These are phyloP conservation scores for Acarospora socialis DNA, from an alignment of 2,329 filamentous ascomycete species.

Conservation along the genomic window DNA sequence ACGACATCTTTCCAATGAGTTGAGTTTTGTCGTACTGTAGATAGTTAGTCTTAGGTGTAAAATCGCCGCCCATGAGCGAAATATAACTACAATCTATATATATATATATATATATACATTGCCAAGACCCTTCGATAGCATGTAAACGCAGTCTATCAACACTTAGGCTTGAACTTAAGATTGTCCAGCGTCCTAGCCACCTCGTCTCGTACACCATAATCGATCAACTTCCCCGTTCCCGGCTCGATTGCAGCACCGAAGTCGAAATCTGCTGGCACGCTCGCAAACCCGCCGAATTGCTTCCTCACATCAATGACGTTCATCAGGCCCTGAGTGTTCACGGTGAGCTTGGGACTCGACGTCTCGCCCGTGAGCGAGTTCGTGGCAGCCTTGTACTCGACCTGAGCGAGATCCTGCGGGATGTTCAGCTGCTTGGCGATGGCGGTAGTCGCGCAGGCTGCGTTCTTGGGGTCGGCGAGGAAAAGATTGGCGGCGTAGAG, in stretches of 20 bases:
- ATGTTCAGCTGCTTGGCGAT: constrained; percentile 17
- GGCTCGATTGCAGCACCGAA: constrained; percentile 17
- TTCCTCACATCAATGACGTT: constrained; percentile 18
- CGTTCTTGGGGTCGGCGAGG: constrained; percentile 13
- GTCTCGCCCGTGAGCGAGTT: constrained; percentile 17
- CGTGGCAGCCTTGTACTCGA: constrained; percentile 17
- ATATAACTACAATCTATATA: too few species aligned
- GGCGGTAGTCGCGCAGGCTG: constrained; percentile 14
- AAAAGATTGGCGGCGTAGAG: constrained; percentile 19
- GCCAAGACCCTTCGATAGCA: too few species aligned
- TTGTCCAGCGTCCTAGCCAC: constrained; percentile 11
- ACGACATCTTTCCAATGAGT: too few species aligned
- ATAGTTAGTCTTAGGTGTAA: too few species aligned
- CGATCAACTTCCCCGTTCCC: constrained; percentile 18
- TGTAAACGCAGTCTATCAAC: too few species aligned
- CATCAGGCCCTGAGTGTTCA: constrained; percentile 17
- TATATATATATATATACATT: too few species aligned
- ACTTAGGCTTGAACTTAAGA: too few species aligned
- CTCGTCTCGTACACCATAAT: constrained; percentile 17
- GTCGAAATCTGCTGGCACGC: constrained; percentile 14
- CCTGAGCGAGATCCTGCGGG: constrained; percentile 12
- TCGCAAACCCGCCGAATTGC: constrained; percentile 18
- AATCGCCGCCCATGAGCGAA: too few species aligned
- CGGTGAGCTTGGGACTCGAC: constrained; percentile 15
- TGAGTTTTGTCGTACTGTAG: too few species aligned